Conservation (phyloP, 2,329 filamentous ascomycete species). For the Fusarium aywerte region DNA sequence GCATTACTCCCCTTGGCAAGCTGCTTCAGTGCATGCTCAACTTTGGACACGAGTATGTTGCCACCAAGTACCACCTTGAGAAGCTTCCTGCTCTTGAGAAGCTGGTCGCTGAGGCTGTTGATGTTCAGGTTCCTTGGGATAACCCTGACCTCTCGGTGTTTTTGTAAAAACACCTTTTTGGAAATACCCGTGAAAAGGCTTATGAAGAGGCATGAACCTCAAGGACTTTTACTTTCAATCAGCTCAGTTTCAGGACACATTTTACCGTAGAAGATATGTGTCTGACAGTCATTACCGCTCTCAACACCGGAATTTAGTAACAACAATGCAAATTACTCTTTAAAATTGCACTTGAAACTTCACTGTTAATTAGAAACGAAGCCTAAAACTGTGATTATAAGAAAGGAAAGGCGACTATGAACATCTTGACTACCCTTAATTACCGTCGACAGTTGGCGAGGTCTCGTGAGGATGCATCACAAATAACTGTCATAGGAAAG, state of each 20-base stretch:
- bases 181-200: slow-evolving; percentile 9
- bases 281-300: slow-evolving; percentile 7
- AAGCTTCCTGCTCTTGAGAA: slow-evolving; percentile 91
- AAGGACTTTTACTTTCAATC: slow-evolving; percentile 11
- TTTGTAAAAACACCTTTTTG: background rate
- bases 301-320: background rate
- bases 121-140: slow-evolving; percentile 28
- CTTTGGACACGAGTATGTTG: slow-evolving; percentile 80
- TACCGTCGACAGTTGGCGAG: fast-evolving
- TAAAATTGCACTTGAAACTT: too few relatives aligned
- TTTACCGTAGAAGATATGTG: slow-evolving; percentile 7
- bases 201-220: slow-evolving; percentile 7
- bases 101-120: slow-evolving; percentile 75
- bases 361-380: too few relatives aligned
- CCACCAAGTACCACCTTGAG: slow-evolving; percentile 87
- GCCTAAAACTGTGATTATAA: too few relatives aligned
- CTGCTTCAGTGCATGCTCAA: slow-evolving; percentile 28
- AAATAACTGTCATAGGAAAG: fast-evolving
- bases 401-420: too few relatives aligned
- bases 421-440: too few relatives aligned
- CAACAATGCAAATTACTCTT: background rate
- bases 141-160: slow-evolving; percentile 17
- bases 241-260: slow-evolving; percentile 13
- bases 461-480: background rate
- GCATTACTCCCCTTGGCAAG: slow-evolving; percentile 70